Evolutionary conservation across 192 early-diverging fungal genomes (phyloP).

Genomic region (Coemansia sp.): DNA sequence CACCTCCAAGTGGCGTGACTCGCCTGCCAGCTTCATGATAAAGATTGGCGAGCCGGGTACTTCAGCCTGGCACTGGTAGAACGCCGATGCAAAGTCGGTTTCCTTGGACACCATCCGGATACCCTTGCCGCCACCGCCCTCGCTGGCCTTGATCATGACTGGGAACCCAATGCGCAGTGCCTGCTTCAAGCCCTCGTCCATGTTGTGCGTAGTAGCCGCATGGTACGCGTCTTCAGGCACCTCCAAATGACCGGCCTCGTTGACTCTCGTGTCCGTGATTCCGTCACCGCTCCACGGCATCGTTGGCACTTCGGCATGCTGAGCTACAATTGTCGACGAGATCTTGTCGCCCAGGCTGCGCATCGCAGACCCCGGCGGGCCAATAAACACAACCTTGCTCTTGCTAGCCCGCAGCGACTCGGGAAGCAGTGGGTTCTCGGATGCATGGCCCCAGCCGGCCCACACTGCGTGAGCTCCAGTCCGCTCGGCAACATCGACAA

Average conservation of each 20-base stretch:
- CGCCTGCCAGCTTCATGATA: conserved; percentile 95
- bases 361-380: conserved; percentile 96
- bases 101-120: conserved; percentile 88
- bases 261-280: conserved; percentile 66
- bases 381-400: conserved; percentile 89
- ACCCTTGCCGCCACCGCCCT: conserved; percentile 98
- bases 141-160: conserved; percentile 98
- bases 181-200: conserved; percentile 79
- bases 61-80: conserved; percentile 88
- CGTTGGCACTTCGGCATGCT: conserved; percentile 93
- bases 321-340: conserved; percentile 98
- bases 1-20: conserved; percentile 95
- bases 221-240: conserved; percentile 82
- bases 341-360: conserved; percentile 99
- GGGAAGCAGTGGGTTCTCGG: conserved; percentile 94
- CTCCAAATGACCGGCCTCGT: conserved; percentile 69
- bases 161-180: conserved; percentile 93
- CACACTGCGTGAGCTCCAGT: conserved; percentile 80
- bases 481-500: conserved; percentile 96
- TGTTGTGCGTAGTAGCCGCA: conserved; percentile 78
- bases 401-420: conserved; percentile 82
- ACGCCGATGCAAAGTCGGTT: conserved; percentile 69
- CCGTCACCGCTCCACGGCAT: conserved; percentile 94
- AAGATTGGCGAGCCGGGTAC: conserved; percentile 97
- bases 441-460: conserved; percentile 99